These are phyloP conservation scores for Penicillium sp. DNA, from an alignment of 2,329 filamentous ascomycete species.

Conservation along the genomic window DNA sequence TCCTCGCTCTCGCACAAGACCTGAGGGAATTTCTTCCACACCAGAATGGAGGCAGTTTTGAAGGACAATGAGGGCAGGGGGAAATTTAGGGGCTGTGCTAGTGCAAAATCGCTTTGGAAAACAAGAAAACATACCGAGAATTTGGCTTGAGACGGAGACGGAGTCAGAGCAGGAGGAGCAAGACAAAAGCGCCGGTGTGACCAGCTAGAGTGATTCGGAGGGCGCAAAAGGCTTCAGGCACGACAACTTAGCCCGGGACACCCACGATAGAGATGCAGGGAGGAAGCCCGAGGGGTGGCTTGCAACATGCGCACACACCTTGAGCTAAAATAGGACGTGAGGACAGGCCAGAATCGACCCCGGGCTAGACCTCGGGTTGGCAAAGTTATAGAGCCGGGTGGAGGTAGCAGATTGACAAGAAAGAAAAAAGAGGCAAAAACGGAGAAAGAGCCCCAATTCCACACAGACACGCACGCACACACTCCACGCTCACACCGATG, in stretches of 20 bases:
- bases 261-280: constrained; percentile 4
- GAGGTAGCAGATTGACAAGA: background rate
- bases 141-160: background rate
- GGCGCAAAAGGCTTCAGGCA: background rate
- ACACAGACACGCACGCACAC: background rate
- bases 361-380: constrained; percentile 1
- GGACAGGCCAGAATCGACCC: constrained; percentile 2
- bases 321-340: constrained; percentile 4
- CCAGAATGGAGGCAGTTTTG: background rate
- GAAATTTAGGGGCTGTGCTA: background rate
- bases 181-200: background rate
- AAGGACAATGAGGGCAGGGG: background rate
- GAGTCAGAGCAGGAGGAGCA: background rate
- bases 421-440: background rate
- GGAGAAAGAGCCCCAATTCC: background rate
- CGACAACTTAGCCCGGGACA: background rate
- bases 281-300: constrained; percentile 7
- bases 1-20: background rate
- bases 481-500: background rate
- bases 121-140: constrained; percentile 1
- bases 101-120: background rate
- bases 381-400: constrained; percentile 2
- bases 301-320: constrained; percentile 6
- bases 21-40: background rate
- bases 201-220: background rate